phyloP scores from a whole-genome alignment of 345 rosid species.

The Aquilaria malaccensis region DNA sequence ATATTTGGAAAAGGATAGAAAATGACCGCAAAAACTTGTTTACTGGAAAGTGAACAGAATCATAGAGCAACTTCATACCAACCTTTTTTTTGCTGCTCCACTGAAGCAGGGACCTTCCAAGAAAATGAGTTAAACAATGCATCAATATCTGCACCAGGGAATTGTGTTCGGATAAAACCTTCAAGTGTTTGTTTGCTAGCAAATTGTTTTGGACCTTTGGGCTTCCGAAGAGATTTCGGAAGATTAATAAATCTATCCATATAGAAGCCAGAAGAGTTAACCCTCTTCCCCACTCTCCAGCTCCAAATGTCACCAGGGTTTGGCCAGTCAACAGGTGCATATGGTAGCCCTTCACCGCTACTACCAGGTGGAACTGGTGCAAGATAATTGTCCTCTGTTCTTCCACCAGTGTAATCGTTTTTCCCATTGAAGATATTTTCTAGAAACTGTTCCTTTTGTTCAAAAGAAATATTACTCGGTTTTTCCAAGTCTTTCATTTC shows the following conservation, averaged over 20 bases:
- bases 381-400: constrained; percentile 22
- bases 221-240: constrained; percentile 37
- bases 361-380: constrained; percentile 33
- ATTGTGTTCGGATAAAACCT: constrained; percentile 33
- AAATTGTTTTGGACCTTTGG: constrained; percentile 22
- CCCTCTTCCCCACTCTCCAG: constrained; percentile 87
- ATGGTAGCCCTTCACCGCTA: constrained; percentile 74
- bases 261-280: constrained; percentile 31
- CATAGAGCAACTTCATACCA: constrained; percentile 5
- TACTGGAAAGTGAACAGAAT: not conserved
- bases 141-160: constrained; percentile 46
- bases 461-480: not conserved
- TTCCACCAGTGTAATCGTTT: constrained; percentile 8
- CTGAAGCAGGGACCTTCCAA: constrained; percentile 66
- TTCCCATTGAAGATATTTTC: constrained; percentile 19
- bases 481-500: too few relatives aligned
- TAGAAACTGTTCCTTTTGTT: constrained; percentile 18
- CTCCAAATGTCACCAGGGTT: constrained; percentile 75
- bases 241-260: constrained; percentile 50
- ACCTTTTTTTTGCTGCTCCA: constrained; percentile 28
- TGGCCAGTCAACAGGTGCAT: constrained; percentile 77
- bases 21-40: too few relatives aligned
- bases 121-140: constrained; percentile 54
- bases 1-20: not conserved
- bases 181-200: constrained; percentile 48